Evolutionary conservation across 441 rosid genomes (phyloP).

Genomic region (Pelargonium australe): DNA sequence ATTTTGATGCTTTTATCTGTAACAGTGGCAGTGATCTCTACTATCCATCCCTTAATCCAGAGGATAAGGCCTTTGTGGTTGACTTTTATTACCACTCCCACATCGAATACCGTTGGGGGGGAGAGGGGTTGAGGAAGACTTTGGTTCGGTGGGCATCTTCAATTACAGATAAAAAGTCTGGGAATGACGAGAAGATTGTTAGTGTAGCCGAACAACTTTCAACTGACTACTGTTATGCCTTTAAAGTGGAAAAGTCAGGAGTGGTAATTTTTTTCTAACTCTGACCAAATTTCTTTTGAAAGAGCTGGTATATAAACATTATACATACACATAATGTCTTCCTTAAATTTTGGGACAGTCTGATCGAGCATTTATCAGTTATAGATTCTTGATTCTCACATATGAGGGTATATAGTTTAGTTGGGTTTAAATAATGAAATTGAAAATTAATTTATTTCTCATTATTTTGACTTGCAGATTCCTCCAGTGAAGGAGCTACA

Average conservation of each 20-base stretch:
- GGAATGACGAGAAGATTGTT: conserved; percentile 41
- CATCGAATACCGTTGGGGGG: conserved; percentile 82
- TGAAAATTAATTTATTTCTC: conserved; percentile 1
- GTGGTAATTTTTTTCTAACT: conserved; percentile 31
- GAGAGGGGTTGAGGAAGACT: conserved; percentile 84
- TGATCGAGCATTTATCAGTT: conserved; percentile 4
- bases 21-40: conserved; percentile 82
- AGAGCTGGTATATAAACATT: neutral
- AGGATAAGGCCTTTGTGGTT: conserved; percentile 50
- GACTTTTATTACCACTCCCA: conserved; percentile 82
- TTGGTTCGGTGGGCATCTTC: conserved; percentile 75
- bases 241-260: conserved; percentile 53
- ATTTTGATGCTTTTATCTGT: conserved; percentile 84
- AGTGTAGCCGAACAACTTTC: conserved; percentile 60
- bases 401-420: neutral
- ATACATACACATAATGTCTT: neutral
- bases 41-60: conserved; percentile 58
- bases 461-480: conserved; percentile 35
- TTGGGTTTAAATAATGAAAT: neutral
- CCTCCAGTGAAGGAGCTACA: conserved; percentile 78
- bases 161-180: conserved; percentile 44
- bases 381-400: neutral
- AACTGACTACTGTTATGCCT: conserved; percentile 61
- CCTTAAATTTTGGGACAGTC: conserved; percentile 6
- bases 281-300: neutral